Evolutionary conservation across 208 protist species (phyloP).

Genomic region (Trypanosoma avium): DNA sequence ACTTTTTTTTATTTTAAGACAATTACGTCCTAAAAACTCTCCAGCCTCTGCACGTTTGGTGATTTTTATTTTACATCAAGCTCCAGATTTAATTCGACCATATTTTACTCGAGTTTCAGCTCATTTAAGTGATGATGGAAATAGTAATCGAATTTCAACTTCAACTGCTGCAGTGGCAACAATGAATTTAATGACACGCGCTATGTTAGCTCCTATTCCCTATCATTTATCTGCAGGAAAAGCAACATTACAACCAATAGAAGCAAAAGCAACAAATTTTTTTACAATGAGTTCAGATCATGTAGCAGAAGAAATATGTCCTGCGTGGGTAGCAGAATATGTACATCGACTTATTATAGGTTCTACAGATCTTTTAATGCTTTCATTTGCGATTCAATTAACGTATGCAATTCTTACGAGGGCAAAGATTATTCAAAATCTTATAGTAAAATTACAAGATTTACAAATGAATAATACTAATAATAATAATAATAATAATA

Average conservation of each 20-base stretch:
- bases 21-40: constrained; percentile 70
- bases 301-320: constrained; percentile 82
- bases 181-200: constrained; percentile 83
- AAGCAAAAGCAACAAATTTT: constrained; percentile 66
- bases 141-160: constrained; percentile 41
- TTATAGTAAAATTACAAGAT: constrained; percentile 51
- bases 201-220: constrained; percentile 75
- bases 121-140: constrained; percentile 73
- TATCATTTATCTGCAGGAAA: constrained; percentile 67
- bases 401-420: constrained; percentile 79
- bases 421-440: constrained; percentile 53
- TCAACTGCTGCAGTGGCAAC: constrained; percentile 68
- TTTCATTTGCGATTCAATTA: constrained; percentile 79
- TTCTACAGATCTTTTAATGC: constrained; percentile 71
- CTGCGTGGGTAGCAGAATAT: constrained; percentile 78
- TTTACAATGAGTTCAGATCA: constrained; percentile 75
- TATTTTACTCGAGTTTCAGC: constrained; percentile 82
- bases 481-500: constrained; percentile 10
- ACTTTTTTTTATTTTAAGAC: constrained; percentile 86
- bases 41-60: constrained; percentile 56
- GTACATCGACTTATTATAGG: constrained; percentile 83
- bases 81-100: constrained; percentile 84
- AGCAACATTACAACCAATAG: constrained; percentile 53
- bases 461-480: constrained; percentile 17
- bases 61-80: constrained; percentile 71